Base-by-base conservation (phyloP, 176 grass and related monocot genomes). In the Cenchrus purpureus region DNA sequence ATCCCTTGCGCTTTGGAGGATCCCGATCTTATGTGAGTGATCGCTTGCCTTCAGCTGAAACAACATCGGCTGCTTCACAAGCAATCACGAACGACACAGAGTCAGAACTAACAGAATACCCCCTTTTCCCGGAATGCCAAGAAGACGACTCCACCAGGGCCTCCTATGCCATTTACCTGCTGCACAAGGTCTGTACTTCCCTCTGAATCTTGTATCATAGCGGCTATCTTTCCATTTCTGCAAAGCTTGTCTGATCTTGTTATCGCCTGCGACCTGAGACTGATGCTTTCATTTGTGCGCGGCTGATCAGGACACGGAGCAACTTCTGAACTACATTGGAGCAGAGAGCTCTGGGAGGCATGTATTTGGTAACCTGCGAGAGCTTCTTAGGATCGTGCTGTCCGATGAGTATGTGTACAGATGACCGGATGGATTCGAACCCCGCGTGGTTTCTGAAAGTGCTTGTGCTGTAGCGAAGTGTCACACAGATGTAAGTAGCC, bases 291-390 rank as follows among this genome's bases (percentile, higher is more conserved):
- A 66, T 73, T 45, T 79, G 19, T 2, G 14, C 42, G 76, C 16
- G 31, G 53, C 6, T 87, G 76, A 60, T 71, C 74, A 91, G 90
- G 82, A 91, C 34, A 88, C 83, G 22, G 90, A 91, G 86, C 90
- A 91, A 66, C 82, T 91, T 62, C 44, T 91, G 83, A 91, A 91
- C 83, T 88, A 86, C 52, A 73, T 91, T 20, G 86, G 90, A 54
- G 82, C 58, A 1, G 86, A 88, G 52, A 62, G 90, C 62, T 78
- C 43, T 73, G 86, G 82, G 66, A 82, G 82, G 31, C 86, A 78
- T n/a, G 43, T 68, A 54, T 91, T 91, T 48, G 82, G 70, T 82
- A 91, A 91, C 67, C 90, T 91, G 66, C 83, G 45, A 77, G 82
- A 88, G 79, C 90, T 91, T 73, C 44, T 88, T 77, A 88, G 86